These are phyloP conservation scores for Helminthosporium solani DNA, from an alignment of 2,329 filamentous ascomycete genomes.

Conservation along the genomic window DNA sequence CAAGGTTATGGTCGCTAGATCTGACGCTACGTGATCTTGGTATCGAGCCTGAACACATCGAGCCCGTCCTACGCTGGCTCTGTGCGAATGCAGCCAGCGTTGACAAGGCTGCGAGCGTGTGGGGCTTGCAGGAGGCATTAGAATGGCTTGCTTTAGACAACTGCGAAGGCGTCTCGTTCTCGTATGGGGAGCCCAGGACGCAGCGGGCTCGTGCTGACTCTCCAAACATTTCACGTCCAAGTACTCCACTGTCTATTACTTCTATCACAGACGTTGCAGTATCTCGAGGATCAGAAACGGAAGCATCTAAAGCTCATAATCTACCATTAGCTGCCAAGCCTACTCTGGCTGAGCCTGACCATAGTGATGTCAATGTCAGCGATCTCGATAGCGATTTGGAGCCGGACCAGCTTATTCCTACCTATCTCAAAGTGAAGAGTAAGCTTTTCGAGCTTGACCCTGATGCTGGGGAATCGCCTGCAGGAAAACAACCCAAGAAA, in stretches of 20 bases:
- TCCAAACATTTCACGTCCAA: slow-evolving; percentile 17
- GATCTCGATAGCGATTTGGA: slow-evolving; percentile 54
- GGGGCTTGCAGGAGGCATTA: slow-evolving; percentile 83
- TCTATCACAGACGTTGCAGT: background rate
- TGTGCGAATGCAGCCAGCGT: slow-evolving; percentile 37
- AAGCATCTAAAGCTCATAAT: slow-evolving; percentile 5
- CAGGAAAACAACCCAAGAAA: slow-evolving; percentile 33
- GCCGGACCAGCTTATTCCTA: slow-evolving; percentile 59
- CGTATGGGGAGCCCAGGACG: slow-evolving; percentile 44
- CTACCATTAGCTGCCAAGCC: background rate
- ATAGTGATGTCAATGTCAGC: slow-evolving; percentile 45
- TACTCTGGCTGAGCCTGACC: slow-evolving; percentile 10
- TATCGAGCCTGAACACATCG: slow-evolving; percentile 54
- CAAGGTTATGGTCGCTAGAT: slow-evolving; percentile 82
- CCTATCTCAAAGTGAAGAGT: slow-evolving; percentile 73
- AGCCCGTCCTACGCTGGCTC: slow-evolving; percentile 37
- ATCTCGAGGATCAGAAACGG: slow-evolving; percentile 1
- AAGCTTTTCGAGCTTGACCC: slow-evolving; percentile 51
- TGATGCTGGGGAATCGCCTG: slow-evolving; percentile 56
- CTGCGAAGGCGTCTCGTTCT: slow-evolving; percentile 65
- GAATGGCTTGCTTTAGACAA: slow-evolving; percentile 88
- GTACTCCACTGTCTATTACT: slow-evolving; percentile 6
- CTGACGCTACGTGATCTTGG: slow-evolving; percentile 68
- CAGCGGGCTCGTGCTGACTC: slow-evolving; percentile 6
- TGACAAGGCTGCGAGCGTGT: slow-evolving; percentile 64